Evolutionary conservation across 1,284 basidiomycete genomes (phyloP).

Genomic region (Leccinum laetum): DNA sequence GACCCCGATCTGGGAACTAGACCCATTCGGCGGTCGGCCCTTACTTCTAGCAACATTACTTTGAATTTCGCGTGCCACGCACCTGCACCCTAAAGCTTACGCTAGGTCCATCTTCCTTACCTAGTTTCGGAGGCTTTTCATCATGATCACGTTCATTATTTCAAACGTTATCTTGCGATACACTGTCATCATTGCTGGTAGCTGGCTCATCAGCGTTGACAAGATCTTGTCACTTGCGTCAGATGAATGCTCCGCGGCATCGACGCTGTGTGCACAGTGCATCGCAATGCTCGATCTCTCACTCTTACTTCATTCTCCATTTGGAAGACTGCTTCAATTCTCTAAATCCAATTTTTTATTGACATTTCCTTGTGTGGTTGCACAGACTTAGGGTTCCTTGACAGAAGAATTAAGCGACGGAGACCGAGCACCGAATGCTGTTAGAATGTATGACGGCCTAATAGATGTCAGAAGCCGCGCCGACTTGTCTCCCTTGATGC

Average conservation of each 20-base stretch:
- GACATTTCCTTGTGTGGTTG: background rate
- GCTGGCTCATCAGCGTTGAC: background rate
- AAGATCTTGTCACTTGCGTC: background rate
- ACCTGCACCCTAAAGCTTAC: background rate
- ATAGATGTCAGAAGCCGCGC: background rate
- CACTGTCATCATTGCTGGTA: background rate
- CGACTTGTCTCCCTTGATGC: background rate
- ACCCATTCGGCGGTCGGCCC: background rate
- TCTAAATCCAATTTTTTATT: background rate
- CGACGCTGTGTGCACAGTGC: background rate
- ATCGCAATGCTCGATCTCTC: background rate
- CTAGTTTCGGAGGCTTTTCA: background rate
- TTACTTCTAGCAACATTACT: background rate
- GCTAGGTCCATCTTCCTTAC: background rate
- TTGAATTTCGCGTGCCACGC: background rate
- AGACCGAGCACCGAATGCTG: background rate
- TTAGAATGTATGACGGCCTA: background rate
- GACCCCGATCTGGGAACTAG: background rate
- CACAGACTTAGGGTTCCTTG: background rate
- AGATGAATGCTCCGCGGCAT: background rate
- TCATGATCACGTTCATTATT: background rate
- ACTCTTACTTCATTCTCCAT: background rate
- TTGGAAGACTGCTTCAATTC: background rate
- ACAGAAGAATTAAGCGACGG: background rate
- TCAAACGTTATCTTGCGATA: background rate